Conservation (phyloP, 2,329 filamentous ascomycete genomes). For the Camptophora hylomeconis region DNA sequence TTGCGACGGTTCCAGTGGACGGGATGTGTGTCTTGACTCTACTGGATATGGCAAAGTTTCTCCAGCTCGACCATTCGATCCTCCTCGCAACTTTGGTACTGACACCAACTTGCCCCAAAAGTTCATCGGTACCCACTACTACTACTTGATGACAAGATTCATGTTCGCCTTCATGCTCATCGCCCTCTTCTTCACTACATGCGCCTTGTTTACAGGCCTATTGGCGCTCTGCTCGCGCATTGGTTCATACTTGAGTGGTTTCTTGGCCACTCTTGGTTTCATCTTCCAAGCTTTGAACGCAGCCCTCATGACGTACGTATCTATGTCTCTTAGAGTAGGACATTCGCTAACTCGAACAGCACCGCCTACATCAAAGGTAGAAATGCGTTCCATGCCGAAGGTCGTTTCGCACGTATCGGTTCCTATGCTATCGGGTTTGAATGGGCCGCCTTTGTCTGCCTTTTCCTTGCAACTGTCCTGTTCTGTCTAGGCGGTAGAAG, state of each 20-base stretch:
- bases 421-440: slow-evolving; percentile 48
- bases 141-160: slow-evolving; percentile 80
- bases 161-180: slow-evolving; percentile 87
- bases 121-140: slow-evolving; percentile 50
- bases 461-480: slow-evolving; percentile 42
- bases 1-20: slow-evolving; percentile 46
- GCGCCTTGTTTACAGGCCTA: slow-evolving; percentile 32
- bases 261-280: slow-evolving; percentile 39
- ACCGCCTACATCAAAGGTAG: slow-evolving; percentile 48
- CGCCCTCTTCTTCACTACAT: slow-evolving; percentile 58
- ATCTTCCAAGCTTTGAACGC: slow-evolving; percentile 47
- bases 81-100: slow-evolving; percentile 48
- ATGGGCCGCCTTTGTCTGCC: slow-evolving; percentile 44
- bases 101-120: slow-evolving; percentile 36
- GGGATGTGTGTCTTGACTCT: slow-evolving; percentile 29
- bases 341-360: slow-evolving; percentile 24
- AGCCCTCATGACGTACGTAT: slow-evolving; percentile 49
- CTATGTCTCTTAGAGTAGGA: slow-evolving; percentile 2
- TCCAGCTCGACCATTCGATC: slow-evolving; percentile 54
- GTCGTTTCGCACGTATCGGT: slow-evolving; percentile 38
- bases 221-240: slow-evolving; percentile 40
- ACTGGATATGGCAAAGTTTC: slow-evolving; percentile 52
- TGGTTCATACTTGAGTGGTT: slow-evolving; percentile 36
- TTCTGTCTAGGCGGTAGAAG: slow-evolving; percentile 38
- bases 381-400: slow-evolving; percentile 38